Evolutionary conservation across 345 rosid species (phyloP), one percentile per base, ranked within the genome.

Genomic region (Eucalyptus grandis): DNA sequence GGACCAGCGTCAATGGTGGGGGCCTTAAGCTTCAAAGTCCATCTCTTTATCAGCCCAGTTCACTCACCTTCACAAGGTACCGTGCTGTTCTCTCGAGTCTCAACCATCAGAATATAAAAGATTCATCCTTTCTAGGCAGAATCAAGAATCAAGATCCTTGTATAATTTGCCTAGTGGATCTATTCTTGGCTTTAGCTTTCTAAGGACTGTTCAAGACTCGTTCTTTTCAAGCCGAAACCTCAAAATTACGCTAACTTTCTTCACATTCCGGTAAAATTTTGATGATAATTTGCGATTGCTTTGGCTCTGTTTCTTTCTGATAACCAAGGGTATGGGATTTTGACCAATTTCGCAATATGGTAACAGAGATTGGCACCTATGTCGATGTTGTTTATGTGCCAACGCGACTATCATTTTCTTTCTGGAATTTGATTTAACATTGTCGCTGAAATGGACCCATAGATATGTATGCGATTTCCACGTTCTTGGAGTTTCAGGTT

Each of bases 21-120:
- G 92, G 91, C 27, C 94, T 95, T 56, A 91, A 87, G 88, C 90
- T 93, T 26, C 95, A 90, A 87, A 93, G 88, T 54, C 56, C 86
- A 89, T 86, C 47, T 90, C 89, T 92, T 72, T 89, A 54, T 86
- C 94, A 87, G 88, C 91, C 95, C 93, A 87, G 53, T 90, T 91
- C 95, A 14, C 37, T 93, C n/a, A 53, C 94, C 89, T 65, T 92
- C 85, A 80, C 95, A 72, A 91, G 95, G 96, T 94, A 65, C 14
- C 49, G 53, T 21, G 24, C 88, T 89, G 34, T 31, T 80, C 14
- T 37, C n/a, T 15, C 77, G n/a, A 43, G 37, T 86, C 22, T 46
- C 43, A 53, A 69, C 54, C 43, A 80, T 51, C 56, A 12, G 37
- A 12, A 51, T 53, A 62, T 86, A 22, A 13, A 40, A 19, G 46